These are phyloP conservation scores for Colletotrichum siamense DNA, from an alignment of 2,329 filamentous ascomycete species.

Conservation along the genomic window DNA sequence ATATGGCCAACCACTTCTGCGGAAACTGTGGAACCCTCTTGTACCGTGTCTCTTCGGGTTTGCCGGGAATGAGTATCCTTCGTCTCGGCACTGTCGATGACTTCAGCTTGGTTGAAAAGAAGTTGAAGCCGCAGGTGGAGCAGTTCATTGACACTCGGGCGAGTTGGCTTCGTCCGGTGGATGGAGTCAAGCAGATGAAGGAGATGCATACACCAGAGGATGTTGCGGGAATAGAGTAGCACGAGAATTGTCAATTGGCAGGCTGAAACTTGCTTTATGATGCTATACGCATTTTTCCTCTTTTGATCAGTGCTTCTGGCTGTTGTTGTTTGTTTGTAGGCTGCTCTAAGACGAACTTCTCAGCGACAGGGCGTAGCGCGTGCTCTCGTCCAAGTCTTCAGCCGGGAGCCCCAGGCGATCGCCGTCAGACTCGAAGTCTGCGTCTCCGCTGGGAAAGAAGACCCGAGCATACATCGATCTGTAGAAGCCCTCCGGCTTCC, in stretches of 20 bases:
- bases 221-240: not conserved
- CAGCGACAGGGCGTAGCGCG: constrained; percentile 23
- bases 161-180: constrained; percentile 47
- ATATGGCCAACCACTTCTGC: constrained; percentile 70
- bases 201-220: not conserved
- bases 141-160: constrained; percentile 58
- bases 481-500: constrained; percentile 44
- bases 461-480: constrained; percentile 27
- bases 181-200: constrained; percentile 36
- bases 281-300: not conserved
- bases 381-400: constrained; percentile 64
- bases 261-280: not conserved
- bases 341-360: not conserved
- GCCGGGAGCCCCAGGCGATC: constrained; percentile 57
- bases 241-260: not conserved
- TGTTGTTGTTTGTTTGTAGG: not conserved
- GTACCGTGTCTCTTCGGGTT: constrained; percentile 54
- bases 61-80: constrained; percentile 52
- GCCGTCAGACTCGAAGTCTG: constrained; percentile 42
- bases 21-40: constrained; percentile 63
- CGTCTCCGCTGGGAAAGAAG: not conserved
- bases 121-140: constrained; percentile 59
- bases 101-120: constrained; percentile 60
- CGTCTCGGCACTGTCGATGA: constrained; percentile 69
- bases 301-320: not conserved